These are phyloP conservation scores for Powellomyces hirtus DNA, from an alignment of 192 early-diverging fungal species.

Conservation along the genomic window DNA sequence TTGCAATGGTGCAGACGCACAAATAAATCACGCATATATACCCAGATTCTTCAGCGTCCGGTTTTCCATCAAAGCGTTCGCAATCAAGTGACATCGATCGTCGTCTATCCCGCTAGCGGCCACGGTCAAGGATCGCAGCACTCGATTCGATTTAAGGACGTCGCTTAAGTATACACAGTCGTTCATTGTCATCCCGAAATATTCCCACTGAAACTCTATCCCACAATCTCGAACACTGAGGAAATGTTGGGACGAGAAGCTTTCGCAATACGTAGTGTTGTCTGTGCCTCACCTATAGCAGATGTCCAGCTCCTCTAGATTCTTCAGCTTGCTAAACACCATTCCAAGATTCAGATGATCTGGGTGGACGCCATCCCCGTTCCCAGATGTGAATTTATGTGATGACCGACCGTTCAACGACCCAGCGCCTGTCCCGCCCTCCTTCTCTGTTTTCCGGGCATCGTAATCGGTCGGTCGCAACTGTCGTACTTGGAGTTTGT, in stretches of 20 bases:
- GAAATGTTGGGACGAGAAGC: background rate
- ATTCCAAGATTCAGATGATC: conserved; percentile 47
- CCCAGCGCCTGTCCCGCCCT: background rate
- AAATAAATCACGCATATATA: conserved; percentile 1
- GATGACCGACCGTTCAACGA: background rate
- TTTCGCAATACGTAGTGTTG: background rate
- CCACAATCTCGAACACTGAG: conserved; percentile 47
- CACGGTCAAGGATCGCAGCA: conserved; percentile 32
- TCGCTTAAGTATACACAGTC: conserved; percentile 32
- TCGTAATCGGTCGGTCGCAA: conserved; percentile 31
- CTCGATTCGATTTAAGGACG: conserved; percentile 19
- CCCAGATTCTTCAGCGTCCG: conserved; percentile 35
- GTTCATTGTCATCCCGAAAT: conserved; percentile 55
- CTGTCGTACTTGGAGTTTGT: conserved; percentile 34
- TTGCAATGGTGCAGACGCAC: background rate
- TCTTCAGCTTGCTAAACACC: conserved; percentile 29
- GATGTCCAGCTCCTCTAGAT: conserved; percentile 36
- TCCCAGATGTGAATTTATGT: no score
- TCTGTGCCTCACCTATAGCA: conserved; percentile 46
- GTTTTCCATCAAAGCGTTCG: conserved; percentile 36
- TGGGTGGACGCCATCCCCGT: conserved; percentile 10
- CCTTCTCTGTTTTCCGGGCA: background rate
- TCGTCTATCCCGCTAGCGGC: conserved; percentile 43
- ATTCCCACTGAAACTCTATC: conserved; percentile 48
- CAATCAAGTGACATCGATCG: conserved; percentile 42